phyloP scores from a whole-genome alignment of 2,329 filamentous ascomycete species.

The Colletotrichum phormii region DNA sequence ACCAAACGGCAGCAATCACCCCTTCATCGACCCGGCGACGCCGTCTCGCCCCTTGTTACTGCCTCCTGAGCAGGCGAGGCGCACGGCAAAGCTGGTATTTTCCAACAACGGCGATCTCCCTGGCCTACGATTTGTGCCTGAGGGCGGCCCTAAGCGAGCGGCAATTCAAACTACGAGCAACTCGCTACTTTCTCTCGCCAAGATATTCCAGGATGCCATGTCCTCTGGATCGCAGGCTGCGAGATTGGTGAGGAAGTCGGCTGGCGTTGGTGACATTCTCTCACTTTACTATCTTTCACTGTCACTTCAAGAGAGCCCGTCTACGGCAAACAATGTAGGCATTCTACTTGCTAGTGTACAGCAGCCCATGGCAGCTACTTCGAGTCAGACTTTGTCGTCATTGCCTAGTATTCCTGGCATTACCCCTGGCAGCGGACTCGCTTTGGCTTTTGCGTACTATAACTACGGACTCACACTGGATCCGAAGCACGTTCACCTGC shows the following conservation, averaged over 20 bases:
- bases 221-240: slow-evolving; percentile 74
- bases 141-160: slow-evolving; percentile 78
- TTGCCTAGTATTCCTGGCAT: slow-evolving; percentile 78
- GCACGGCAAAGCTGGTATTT: slow-evolving; percentile 87
- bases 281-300: slow-evolving; percentile 95
- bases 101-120: slow-evolving; percentile 80
- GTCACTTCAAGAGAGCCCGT: slow-evolving; percentile 94
- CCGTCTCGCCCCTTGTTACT: slow-evolving; percentile 73
- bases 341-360: slow-evolving; percentile 97
- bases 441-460: slow-evolving; percentile 92
- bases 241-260: slow-evolving; percentile 69
- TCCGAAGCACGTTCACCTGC: slow-evolving; percentile 90
- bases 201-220: slow-evolving; percentile 98
- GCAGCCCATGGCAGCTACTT: slow-evolving; percentile 61
- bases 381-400: slow-evolving; percentile 30
- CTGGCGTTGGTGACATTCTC: slow-evolving; percentile 90
- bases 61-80: slow-evolving; percentile 83
- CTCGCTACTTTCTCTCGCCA: slow-evolving; percentile 91
- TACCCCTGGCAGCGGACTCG: slow-evolving; percentile 85
- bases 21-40: slow-evolving; percentile 45
- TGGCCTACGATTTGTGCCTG: slow-evolving; percentile 78
- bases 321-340: slow-evolving; percentile 97
- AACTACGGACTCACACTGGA: slow-evolving; percentile 93
- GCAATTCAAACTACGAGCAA: slow-evolving; percentile 96
- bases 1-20: slow-evolving; percentile 41